These are phyloP conservation scores for Tylopilus rubrobrunneus DNA, from an alignment of 768 basidiomycete genomes.

Conservation along the genomic window DNA sequence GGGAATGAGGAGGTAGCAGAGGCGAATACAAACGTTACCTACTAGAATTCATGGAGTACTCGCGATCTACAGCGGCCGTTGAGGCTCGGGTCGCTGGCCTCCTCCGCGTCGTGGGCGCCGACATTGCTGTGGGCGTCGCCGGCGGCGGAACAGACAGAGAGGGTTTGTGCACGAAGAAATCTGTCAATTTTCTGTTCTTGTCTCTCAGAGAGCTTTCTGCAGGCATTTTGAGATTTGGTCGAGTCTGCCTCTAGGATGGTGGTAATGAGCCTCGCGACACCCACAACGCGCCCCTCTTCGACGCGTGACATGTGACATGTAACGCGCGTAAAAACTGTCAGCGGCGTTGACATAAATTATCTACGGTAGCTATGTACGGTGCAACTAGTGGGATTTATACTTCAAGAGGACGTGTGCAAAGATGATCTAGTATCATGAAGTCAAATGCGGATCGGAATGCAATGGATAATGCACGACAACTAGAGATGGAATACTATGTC, in stretches of 20 bases:
- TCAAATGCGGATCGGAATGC: conserved; percentile 3
- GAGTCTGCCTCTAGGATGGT: neutral
- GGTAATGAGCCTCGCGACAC: neutral
- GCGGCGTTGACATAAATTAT: neutral
- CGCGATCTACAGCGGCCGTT: neutral
- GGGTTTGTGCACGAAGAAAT: conserved; percentile 42
- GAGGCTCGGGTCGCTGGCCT: conserved; percentile 8
- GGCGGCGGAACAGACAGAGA: conserved; percentile 17
- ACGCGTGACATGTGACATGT: conserved; percentile 13
- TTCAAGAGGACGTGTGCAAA: neutral
- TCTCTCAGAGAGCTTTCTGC: conserved; percentile 11
- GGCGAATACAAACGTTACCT: neutral
- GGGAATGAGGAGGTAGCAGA: conserved; percentile 3
- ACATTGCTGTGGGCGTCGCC: neutral
- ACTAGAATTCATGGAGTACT: conserved; percentile 14
- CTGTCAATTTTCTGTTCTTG: conserved; percentile 35
- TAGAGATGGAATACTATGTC: neutral
- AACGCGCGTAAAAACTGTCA: neutral
- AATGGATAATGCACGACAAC: conserved; percentile 4
- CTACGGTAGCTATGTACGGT: conserved; percentile 7
- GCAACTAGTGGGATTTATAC: neutral
- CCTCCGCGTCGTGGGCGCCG: conserved; percentile 9
- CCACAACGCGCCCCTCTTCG: neutral
- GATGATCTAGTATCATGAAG: conserved; percentile 8
- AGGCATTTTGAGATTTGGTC: conserved; percentile 16